phyloP scores from a whole-genome alignment of 225 moss, liverwort and hornwort genomes.

The Climacium dendroides region DNA sequence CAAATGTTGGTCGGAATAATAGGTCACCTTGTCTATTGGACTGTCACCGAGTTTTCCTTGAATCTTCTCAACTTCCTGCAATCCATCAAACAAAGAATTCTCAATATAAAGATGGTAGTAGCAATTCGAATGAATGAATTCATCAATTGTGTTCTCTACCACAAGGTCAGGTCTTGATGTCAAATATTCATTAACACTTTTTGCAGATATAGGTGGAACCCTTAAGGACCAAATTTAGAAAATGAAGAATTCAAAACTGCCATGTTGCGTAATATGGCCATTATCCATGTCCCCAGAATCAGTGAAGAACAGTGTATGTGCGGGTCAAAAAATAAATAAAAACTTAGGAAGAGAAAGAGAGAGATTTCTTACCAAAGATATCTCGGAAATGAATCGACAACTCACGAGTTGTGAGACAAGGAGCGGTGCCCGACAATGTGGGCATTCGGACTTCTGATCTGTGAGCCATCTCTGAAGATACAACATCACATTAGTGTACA shows the following conservation, averaged over 20 bases:
- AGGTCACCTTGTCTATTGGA: slow-evolving; percentile 48
- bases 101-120: not conserved
- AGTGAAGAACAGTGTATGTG: not conserved
- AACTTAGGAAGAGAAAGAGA: too few species aligned
- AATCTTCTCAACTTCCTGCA: slow-evolving; percentile 60
- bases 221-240: not conserved
- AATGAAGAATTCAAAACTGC: not conserved
- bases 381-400: slow-evolving; percentile 57
- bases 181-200: not conserved
- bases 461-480: slow-evolving; percentile 51
- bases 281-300: not conserved
- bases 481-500: not conserved
- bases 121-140: not conserved
- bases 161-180: not conserved
- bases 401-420: slow-evolving; percentile 59
- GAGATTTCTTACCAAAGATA: slow-evolving; percentile 29
- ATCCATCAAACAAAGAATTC: not conserved
- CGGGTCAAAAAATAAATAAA: not conserved
- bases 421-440: slow-evolving; percentile 52
- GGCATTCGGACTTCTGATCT: slow-evolving; percentile 62
- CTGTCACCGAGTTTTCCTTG: slow-evolving; percentile 49
- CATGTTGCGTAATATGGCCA: not conserved
- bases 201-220: too few species aligned
- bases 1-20: not conserved
- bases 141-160: not conserved